These are phyloP conservation scores for Licmophora abbreviata DNA, from an alignment of 108 stramenopile species.

Conservation along the genomic window DNA sequence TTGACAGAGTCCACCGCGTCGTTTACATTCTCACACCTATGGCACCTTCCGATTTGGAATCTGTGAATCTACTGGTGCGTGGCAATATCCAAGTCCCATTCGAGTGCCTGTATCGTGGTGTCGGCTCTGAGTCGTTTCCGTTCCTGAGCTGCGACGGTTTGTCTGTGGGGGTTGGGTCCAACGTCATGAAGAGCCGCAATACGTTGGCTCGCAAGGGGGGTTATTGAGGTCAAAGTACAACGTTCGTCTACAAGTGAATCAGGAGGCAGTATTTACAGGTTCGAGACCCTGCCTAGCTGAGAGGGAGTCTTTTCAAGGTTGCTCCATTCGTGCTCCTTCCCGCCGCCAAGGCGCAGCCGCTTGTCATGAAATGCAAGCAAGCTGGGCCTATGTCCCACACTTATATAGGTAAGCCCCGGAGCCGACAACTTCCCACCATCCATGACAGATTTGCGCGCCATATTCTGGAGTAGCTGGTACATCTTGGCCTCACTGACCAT, in stretches of 20 bases:
- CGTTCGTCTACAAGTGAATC: too few relatives aligned
- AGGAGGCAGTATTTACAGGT: too few relatives aligned
- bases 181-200: slow-evolving; percentile 73
- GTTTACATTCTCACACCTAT: slow-evolving; percentile 71
- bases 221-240: too few relatives aligned
- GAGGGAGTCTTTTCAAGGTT: slow-evolving; percentile 6
- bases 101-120: slow-evolving; percentile 54
- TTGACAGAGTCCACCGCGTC: slow-evolving; percentile 42
- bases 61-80: slow-evolving; percentile 32
- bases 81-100: slow-evolving; percentile 54
- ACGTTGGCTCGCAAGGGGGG: slow-evolving; percentile 39
- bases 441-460: slow-evolving; percentile 37
- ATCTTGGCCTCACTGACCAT: slow-evolving; percentile 48
- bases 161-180: slow-evolving; percentile 33
- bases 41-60: slow-evolving; percentile 13
- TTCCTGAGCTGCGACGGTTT: slow-evolving; percentile 26
- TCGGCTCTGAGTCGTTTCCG: slow-evolving; percentile 65
- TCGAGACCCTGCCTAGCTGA: not conserved
- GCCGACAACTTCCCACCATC: slow-evolving; percentile 31
- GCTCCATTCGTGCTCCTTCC: slow-evolving; percentile 7
- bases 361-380: slow-evolving; percentile 79
- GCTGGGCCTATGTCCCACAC: slow-evolving; percentile 92
- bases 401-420: slow-evolving; percentile 74
- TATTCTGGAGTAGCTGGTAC: slow-evolving; percentile 71
- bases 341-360: slow-evolving; percentile 56